Evolutionary conservation across 2,329 filamentous ascomycete species (phyloP), one percentile per base, ranked within the genome.

Genomic region (Talaromyces pinophilus): DNA sequence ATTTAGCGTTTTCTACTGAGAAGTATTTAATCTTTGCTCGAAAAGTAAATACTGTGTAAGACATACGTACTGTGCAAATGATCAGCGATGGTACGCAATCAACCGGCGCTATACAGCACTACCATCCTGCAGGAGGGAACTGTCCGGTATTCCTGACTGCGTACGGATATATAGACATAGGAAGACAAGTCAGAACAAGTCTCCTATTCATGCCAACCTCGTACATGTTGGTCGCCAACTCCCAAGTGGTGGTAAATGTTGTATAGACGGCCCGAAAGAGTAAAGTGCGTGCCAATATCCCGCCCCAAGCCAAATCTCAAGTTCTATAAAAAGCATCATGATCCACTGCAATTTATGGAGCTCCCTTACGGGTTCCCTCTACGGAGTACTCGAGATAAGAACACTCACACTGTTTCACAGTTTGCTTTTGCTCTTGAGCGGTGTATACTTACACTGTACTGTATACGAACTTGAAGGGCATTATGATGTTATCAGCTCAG

Each of bases 261-360:
- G 50, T 54, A 54, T 19, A 54, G 22, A 52, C 22, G 1, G 50
- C 50, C 50, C 50, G 17, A 54, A 54, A 30, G 50, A 33, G 50
- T n/a, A 33, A 54, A 54, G 50, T 54, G 50, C 25, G 50, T 33
- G 50, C 50, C 8, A 17, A 54, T 54, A 54, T 30, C 50, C 50
- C 50, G 55, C 55, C 55, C 55, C 55, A 59, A 42, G 50, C 25
- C 28, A 4, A 54, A 33, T 54, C 50, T 22, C n/a, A 57, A 8
- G 30, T 33, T 57, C 54, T 59, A 59, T 59, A 59, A 40, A 25
- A 59, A 59, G 55, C 15, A 59, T 38, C 55, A 40, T 54, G 50
- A 10, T 54, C 50, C 50, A 54, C 50, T 7, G 48, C 48, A 17
- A 52, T 30, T 28, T 48, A 48, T 46, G 40, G 40, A 17, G 40